Evolutionary conservation across 1,284 basidiomycete genomes (phyloP), one percentile per base, ranked within the genome.

Genomic region (Sanghuangporus baumii): DNA sequence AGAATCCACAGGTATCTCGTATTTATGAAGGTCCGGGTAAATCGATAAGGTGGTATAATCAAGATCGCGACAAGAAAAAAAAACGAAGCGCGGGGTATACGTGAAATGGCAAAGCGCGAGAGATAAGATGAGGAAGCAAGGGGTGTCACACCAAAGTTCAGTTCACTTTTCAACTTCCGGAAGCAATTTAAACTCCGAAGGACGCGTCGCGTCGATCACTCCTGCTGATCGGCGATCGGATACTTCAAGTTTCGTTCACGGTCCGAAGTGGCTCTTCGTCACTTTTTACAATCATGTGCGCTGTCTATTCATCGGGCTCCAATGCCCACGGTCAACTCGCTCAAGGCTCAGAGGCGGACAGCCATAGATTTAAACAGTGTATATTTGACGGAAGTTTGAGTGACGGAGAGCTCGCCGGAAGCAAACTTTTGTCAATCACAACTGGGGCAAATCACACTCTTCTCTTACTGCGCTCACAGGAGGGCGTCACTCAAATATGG

Each of bases 251-350:
- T 11, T 31, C 3, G 26, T 31, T 31, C 2, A 31, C 26, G 26
- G 26, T 31, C 26, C 26, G 26, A 31, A 31, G 26, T 31, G 26
- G 26, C 5, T 31, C 26, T 31, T 31, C 26, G 26, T 9, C 14
- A 7, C 7, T 34, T 51, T 12, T 11, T 8, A 12, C 48, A 23
- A 23, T 31, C 48, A 26, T 51, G 48, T 51, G 26, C 48, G 18
- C n/a, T 18, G 43, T 56, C 31, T 76, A 87, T 1, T 81, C 87
- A 7, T 81, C 86, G 47, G 92, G 92, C 3, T 93, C 91, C 0
- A 94, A 94, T 70, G 87, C 86, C 14, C 79, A 81, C 51, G 90
- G 88, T 1, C 92, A 94, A 71, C 84, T 94, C 4, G 86, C 81
- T 0, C 81, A 83, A 46, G 80, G 79, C 0, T 75, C 80, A 60